Base-by-base conservation (phyloP, 352 stramenopile genomes). In the Plasmopara halstedii region DNA sequence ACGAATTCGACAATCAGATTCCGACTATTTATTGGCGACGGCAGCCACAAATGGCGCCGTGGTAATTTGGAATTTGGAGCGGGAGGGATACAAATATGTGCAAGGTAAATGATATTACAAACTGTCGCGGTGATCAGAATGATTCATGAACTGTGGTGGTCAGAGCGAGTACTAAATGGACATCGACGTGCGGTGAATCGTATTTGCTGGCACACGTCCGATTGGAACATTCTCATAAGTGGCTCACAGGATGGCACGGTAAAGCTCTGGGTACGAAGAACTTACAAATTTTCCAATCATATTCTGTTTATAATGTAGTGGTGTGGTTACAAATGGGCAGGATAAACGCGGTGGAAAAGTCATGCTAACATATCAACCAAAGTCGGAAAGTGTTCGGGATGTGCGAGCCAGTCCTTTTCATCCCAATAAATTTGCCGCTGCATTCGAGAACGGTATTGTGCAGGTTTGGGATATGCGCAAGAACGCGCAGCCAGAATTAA, bases 401-500 rank as follows among this genome's bases (percentile, higher is more conserved):
- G 80, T 94, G 4, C 76, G 82, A 8, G 64, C 85, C 15, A 89
- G 70, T 53, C 66, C 62, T 8, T 88, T 87, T 50, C 75, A 89
- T 29, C 48, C 79, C 3, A 85, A 84, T 32, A 70, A 73, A 11
- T 94, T 94, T 29, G 83, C 83, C 11, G 83, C 73, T 20, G 80
- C 80, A 0, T 94, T 94, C 50, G 83, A 94, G 38, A 94, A 90
- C 26, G 83, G 83, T 6, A 88, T 85, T 26, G 73, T 92, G 6
- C 79, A 94, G 46, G 79, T 94, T 37, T 94, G 82, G 82, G 82
- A 94, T 61, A 77, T 89, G 29, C 78, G 79, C 35, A 88, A 90
- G 59, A 87, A 86, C 40, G 52, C 62, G 7, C 78, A 92, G 41
- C 80, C 80, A 8, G 75, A 89, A 50, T 45, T 88, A 35, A 90